phyloP scores from a whole-genome alignment of 768 basidiomycete species.

The Nidula microcarpa region DNA sequence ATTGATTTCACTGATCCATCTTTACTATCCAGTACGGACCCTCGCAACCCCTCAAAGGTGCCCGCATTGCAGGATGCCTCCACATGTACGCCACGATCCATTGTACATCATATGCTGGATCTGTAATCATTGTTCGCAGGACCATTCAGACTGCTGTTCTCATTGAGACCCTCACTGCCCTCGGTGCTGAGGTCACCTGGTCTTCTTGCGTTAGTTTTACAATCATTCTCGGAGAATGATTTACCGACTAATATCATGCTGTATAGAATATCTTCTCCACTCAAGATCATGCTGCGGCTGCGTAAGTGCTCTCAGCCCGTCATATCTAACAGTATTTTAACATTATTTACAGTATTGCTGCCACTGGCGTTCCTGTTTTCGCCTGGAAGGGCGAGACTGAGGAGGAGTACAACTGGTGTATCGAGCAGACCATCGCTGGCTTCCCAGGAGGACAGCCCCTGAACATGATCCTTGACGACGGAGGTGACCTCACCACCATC shows the following conservation, averaged over 20 bases:
- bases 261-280: conserved; percentile 97
- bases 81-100: conserved; percentile 68
- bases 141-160: conserved; percentile 98
- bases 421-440: conserved; percentile 90
- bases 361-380: conserved; percentile 96
- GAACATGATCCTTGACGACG: conserved; percentile 99
- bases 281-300: conserved; percentile 98
- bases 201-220: conserved; percentile 81
- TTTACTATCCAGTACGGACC: conserved; percentile 58
- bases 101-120: not conserved
- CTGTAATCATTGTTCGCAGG: conserved; percentile 39
- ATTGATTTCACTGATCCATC: conserved; percentile 15
- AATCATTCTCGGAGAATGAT: not conserved
- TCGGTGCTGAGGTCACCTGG: conserved; percentile 98
- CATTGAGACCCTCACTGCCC: conserved; percentile 93
- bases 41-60: conserved; percentile 85
- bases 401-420: conserved; percentile 98
- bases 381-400: conserved; percentile 99
- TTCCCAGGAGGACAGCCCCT: conserved; percentile 81
- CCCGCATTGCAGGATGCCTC: conserved; percentile 95
- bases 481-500: conserved; percentile 91
- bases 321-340: conserved; percentile 1
- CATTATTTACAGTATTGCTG: conserved; percentile 68
- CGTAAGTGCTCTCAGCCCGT: conserved; percentile 45
- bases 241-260: not conserved